Evolutionary conservation across 2,329 filamentous ascomycete species (phyloP), one percentile per base, ranked within the genome.

Genomic region (Colletotrichum sp.): DNA sequence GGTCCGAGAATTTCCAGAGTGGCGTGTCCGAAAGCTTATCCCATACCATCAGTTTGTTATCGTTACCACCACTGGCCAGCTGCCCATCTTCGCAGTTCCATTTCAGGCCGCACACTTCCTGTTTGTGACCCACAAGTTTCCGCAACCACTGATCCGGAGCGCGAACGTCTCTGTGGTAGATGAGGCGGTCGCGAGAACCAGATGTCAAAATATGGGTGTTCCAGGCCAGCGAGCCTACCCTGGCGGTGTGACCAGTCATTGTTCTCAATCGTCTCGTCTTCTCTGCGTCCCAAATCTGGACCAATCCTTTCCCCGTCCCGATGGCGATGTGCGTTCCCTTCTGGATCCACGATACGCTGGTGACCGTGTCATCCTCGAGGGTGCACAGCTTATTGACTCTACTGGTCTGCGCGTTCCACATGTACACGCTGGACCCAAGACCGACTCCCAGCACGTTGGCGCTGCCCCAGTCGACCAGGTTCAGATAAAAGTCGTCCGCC

Each of bases 41-140:
- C 97, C 97, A 99, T 28, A 99, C 96, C 91, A 99, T 97, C 62
- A 99, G 90, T 84, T 99, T 99, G 87, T 99, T 99, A 87, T 99
- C 97, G 84, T 99, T 99, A 8, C 97, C 97, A 66, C 97, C 97
- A 71, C 95, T 98, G 15, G 97, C 97, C 30, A 99, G 90, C 84
- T 99, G 97, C 7, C 96, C 95, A 81, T 98, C 96, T 80, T 99
- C 96, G 73, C 95, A 95, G 81, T 99, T 99, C 97, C 97, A 99
- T 81, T 96, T 96, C 67, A 99, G 87, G 10, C 97, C 97, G 83
- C 97, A 99, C 15, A 99, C 95, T 86, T 99, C 97, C 86, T 99
- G 97, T 85, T 99, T 99, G 85, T 99, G 97, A 9, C 97, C 97
- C 9, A 95, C 93, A 6, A 99, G 89, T 81, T 96, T 96, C 74